phyloP scores from a whole-genome alignment of 352 stramenopile genomes.

The Phytophthora citrophthora region DNA sequence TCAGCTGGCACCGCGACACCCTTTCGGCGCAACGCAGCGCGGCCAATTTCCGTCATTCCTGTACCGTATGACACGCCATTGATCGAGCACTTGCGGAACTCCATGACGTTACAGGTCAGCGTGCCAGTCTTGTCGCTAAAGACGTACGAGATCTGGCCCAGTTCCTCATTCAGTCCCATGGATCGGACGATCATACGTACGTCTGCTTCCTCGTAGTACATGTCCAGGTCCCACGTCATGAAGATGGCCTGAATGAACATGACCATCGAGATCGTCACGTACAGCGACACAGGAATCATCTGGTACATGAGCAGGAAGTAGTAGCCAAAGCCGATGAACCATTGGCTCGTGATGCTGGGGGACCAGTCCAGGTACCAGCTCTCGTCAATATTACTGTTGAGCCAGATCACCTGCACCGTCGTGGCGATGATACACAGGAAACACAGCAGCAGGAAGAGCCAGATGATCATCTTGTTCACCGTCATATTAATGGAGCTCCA shows the following conservation, averaged over 20 bases:
- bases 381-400: constrained; percentile 54
- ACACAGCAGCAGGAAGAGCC: constrained; percentile 73
- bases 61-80: constrained; percentile 93
- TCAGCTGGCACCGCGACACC: constrained; percentile 63
- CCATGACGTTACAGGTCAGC: constrained; percentile 95
- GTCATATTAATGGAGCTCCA: constrained; percentile 86
- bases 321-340: constrained; percentile 85
- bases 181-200: constrained; percentile 85
- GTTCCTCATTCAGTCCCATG: constrained; percentile 90
- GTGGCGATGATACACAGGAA: constrained; percentile 60
- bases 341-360: constrained; percentile 53
- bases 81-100: constrained; percentile 96
- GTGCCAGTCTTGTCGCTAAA: constrained; percentile 95
- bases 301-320: constrained; percentile 97
- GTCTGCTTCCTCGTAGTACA: constrained; percentile 93
- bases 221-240: constrained; percentile 91
- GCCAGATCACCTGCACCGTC: constrained; percentile 69
- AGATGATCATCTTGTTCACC: constrained; percentile 85
- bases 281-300: constrained; percentile 98
- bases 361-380: constrained; percentile 61
- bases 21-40: constrained; percentile 68
- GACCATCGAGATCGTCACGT: constrained; percentile 97
- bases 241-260: constrained; percentile 96
- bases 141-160: constrained; percentile 92
- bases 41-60: constrained; percentile 84